Conservation (phyloP, 176 grass and related monocot genomes). For the Oryza longistaminata region DNA sequence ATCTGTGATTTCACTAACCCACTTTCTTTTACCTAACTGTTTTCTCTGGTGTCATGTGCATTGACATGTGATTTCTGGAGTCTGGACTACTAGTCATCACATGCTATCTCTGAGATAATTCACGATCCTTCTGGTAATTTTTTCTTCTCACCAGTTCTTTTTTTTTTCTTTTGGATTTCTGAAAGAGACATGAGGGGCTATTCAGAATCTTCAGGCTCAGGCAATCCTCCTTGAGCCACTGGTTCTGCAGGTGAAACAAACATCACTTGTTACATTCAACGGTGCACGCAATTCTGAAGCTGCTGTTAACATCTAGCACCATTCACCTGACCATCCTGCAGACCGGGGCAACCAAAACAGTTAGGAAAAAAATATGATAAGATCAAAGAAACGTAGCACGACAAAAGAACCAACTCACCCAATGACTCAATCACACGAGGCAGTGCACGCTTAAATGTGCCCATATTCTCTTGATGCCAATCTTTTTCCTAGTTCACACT, state of each 20-base stretch:
- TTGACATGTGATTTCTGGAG: background rate
- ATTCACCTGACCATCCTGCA: background rate
- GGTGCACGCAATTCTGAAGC: background rate
- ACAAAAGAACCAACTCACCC: too few relatives aligned
- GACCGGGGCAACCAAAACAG: background rate
- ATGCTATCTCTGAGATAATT: background rate
- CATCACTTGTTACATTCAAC: constrained; percentile 1
- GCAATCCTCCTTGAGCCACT: constrained; percentile 1
- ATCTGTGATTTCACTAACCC: background rate
- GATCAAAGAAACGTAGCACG: background rate
- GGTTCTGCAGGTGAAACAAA: background rate
- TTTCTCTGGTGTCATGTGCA: background rate
- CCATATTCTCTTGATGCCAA: constrained; percentile 16
- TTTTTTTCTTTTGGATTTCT: background rate
- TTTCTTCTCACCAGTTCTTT: background rate
- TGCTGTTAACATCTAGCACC: too few relatives aligned
- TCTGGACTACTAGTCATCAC: background rate
- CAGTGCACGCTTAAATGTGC: constrained; percentile 16
- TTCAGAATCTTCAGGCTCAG: background rate
- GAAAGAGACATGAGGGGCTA: background rate
- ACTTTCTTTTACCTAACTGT: background rate
- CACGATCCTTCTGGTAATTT: background rate
- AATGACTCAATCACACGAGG: constrained; percentile 12
- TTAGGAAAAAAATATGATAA: background rate
- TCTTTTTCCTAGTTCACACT: constrained; percentile 39